phyloP scores from a whole-genome alignment of 164 flowering plant species.

The Macadamia tetraphylla region DNA sequence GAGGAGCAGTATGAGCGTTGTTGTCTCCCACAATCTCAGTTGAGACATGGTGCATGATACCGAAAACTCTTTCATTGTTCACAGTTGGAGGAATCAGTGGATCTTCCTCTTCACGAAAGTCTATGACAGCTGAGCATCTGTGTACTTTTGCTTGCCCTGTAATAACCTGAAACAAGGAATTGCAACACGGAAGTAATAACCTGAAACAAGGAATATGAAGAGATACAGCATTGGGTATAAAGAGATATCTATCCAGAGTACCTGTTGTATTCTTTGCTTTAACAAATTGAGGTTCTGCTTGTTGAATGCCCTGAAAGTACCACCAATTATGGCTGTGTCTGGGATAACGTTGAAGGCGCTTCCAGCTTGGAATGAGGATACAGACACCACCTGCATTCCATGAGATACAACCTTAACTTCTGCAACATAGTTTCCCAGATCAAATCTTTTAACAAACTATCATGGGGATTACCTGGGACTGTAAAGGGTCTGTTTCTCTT shows the following conservation, averaged over 20 bases:
- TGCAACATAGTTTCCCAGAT: not conserved
- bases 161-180: slow-evolving; percentile 29
- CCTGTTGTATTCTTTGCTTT: slow-evolving; percentile 55
- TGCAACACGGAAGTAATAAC: not conserved
- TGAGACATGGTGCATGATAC: slow-evolving; percentile 26
- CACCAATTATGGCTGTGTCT: slow-evolving; percentile 41
- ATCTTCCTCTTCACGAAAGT: slow-evolving; percentile 30
- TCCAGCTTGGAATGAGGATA: slow-evolving; percentile 46
- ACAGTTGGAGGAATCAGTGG: slow-evolving; percentile 48
- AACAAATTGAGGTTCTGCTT: slow-evolving; percentile 35
- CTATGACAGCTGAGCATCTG: slow-evolving; percentile 41
- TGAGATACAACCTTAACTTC: not conserved
- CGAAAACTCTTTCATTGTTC: slow-evolving; percentile 37
- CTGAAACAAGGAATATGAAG: not conserved
- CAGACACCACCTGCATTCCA: slow-evolving; percentile 54
- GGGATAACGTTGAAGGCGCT: slow-evolving; percentile 50
- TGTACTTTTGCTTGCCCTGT: slow-evolving; percentile 49
- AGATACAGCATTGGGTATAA: not conserved
- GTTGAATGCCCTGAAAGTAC: slow-evolving; percentile 55
- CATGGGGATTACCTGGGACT: slow-evolving; percentile 44
- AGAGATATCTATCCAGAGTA: slow-evolving; percentile 4
- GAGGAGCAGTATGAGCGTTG: slow-evolving; percentile 22
- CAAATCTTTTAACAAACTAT: too few relatives aligned
- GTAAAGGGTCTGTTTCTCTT: slow-evolving; percentile 61
- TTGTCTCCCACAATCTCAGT: slow-evolving; percentile 34